phyloP scores from a whole-genome alignment of 805 yeast genomes.

The Metschnikowia corniflorae region DNA sequence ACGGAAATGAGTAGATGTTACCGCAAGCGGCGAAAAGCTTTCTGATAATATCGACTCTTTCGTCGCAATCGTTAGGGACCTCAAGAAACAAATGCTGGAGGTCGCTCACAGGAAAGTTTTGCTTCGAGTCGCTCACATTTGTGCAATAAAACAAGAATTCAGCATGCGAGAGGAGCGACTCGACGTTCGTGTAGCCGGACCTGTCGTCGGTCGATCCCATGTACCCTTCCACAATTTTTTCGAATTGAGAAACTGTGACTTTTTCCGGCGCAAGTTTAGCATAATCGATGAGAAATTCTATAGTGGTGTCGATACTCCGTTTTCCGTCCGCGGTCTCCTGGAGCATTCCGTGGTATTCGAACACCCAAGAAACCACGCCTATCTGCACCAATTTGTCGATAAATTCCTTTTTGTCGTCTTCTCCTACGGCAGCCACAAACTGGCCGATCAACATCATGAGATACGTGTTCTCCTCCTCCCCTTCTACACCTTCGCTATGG shows the following conservation, averaged over 20 bases:
- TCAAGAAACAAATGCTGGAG: conserved; percentile 1
- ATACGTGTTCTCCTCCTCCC: conserved; percentile 10
- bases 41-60: conserved; percentile 12
- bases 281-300: conserved; percentile 12
- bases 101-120: not conserved
- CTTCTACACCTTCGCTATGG: conserved; percentile 2
- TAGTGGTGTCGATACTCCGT: conserved; percentile 1
- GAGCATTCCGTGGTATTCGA: conserved; percentile 7
- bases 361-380: conserved; percentile 7
- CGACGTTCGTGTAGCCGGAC: not conserved
- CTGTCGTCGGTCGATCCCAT: not conserved
- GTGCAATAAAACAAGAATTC: conserved; percentile 21
- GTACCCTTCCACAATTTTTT: not conserved
- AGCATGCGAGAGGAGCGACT: conserved; percentile 5
- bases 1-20: conserved; percentile 31
- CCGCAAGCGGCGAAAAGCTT: conserved; percentile 35
- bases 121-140: conserved; percentile 15
- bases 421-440: conserved; percentile 28
- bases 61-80: conserved; percentile 3
- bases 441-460: conserved; percentile 28
- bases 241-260: conserved; percentile 4
- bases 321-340: conserved; percentile 4
- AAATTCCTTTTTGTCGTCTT: conserved; percentile 19
- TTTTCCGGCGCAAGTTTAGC: conserved; percentile 2
- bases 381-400: conserved; percentile 2